Percentiles rank a stretch among this genome's conserved stretches.
These are phyloP conservation scores for Saturnispora mendoncae DNA, from an alignment of 805 yeast genomes.

Conservation along the genomic window DNA sequence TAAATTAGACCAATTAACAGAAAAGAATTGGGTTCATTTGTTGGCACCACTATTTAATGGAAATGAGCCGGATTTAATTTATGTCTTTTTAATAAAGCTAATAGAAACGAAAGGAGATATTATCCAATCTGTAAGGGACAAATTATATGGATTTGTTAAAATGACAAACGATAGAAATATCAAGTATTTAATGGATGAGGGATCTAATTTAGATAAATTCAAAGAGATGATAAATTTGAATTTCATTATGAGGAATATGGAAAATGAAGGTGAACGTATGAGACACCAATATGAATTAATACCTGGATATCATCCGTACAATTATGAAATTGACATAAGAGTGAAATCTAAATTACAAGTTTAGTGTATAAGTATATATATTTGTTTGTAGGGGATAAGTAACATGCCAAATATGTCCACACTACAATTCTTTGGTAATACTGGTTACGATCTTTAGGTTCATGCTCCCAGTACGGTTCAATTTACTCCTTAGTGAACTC, in stretches of 20 bases:
- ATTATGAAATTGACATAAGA: conserved; percentile 11
- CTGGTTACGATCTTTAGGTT: too few species aligned
- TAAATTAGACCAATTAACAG: conserved; percentile 8
- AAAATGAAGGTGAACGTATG: conserved; percentile 13
- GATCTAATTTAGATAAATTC: not conserved
- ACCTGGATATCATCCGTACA: conserved; percentile 13
- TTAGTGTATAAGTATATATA: too few species aligned
- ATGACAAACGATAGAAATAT: conserved; percentile 15
- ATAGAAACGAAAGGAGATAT: conserved; percentile 11
- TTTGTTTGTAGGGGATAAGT: not conserved
- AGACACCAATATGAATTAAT: conserved; percentile 9
- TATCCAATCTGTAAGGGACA: not conserved
- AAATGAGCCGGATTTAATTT: conserved; percentile 21
- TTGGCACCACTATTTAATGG: conserved; percentile 21
- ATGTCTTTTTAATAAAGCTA: conserved; percentile 12
- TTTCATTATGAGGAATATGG: conserved; percentile 12
- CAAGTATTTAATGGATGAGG: conserved; percentile 7
- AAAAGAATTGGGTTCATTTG: conserved; percentile 14
- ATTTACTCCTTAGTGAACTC: too few species aligned
- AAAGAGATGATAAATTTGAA: conserved; percentile 13
- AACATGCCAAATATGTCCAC: too few species aligned
- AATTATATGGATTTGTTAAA: conserved; percentile 10
- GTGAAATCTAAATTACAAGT: not conserved
- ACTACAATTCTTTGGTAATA: too few species aligned
- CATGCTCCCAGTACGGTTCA: too few species aligned